Percentiles rank a stretch among this genome's conserved stretches.
These are phyloP conservation scores for Euphorbia tirucalli DNA, from an alignment of 345 rosid species.

Conservation along the genomic window DNA sequence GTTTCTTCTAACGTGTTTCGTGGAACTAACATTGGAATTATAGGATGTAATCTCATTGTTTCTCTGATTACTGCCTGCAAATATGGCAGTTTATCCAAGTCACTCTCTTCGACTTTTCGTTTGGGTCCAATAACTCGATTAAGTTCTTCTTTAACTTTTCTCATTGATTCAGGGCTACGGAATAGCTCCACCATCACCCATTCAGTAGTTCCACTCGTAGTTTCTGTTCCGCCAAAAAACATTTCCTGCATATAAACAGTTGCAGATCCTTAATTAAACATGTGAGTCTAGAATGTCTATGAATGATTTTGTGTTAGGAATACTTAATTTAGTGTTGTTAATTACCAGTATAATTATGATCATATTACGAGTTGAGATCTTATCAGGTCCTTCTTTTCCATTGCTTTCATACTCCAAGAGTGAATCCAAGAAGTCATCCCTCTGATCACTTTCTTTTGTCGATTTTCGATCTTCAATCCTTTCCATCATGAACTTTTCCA, in stretches of 20 bases:
- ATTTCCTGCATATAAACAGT: constrained; percentile 13
- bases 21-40: no score
- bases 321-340: no score
- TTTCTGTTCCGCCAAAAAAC: constrained; percentile 19
- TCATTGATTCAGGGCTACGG: constrained; percentile 15
- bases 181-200: constrained; percentile 21
- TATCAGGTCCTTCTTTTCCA: constrained; percentile 17
- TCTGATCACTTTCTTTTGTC: neutral
- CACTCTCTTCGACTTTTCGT: no score
- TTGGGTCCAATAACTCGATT: constrained; percentile 4
- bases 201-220: constrained; percentile 19
- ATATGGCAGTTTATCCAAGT: no score
- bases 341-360: constrained; percentile 18
- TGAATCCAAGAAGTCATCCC: constrained; percentile 21
- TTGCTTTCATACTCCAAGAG: constrained; percentile 15
- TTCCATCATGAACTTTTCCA: constrained; percentile 20
- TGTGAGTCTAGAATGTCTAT: no score
- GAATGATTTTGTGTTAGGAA: no score
- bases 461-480: constrained; percentile 8
- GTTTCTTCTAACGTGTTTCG: no score
- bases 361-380: constrained; percentile 9
- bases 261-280: no score
- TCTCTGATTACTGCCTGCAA: no score
- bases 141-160: constrained; percentile 19
- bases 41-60: no score